Evolutionary conservation across 306 rosid species (phyloP).

Genomic region (Dicorynia guianensis): DNA sequence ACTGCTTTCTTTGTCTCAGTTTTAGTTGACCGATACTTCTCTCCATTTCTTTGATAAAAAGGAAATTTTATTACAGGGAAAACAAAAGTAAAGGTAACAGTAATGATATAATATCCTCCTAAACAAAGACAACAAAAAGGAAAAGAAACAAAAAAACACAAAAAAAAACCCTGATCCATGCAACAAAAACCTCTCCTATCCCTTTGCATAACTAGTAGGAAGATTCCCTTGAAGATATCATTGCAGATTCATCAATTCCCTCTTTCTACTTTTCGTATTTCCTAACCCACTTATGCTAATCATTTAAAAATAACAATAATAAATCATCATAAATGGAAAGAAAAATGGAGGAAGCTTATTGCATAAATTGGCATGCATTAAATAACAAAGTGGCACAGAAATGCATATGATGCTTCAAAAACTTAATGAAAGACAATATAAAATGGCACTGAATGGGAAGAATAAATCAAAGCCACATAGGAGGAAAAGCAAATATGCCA

Average conservation of each 20-base stretch:
- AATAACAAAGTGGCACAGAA: not conserved
- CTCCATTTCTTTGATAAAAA: no score
- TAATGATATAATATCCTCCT: not conserved
- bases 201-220: not conserved
- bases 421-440: not conserved
- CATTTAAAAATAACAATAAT: not conserved
- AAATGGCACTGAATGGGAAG: not conserved
- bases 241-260: not conserved
- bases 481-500: not conserved
- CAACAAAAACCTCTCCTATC: not conserved
- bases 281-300: not conserved
- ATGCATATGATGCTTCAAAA: not conserved
- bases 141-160: not conserved
- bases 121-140: not conserved
- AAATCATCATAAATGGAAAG: not conserved
- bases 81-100: not conserved
- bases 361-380: not conserved
- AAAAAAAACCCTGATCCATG: not conserved
- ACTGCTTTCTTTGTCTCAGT: no score
- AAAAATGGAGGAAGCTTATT: not conserved
- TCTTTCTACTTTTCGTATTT: not conserved
- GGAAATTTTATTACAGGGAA: not conserved
- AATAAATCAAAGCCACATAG: not conserved
- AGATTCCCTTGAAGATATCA: not conserved
- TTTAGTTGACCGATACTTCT: no score